phyloP scores from a whole-genome alignment of 2,329 filamentous ascomycete genomes.

The Botrytis tulipae region DNA sequence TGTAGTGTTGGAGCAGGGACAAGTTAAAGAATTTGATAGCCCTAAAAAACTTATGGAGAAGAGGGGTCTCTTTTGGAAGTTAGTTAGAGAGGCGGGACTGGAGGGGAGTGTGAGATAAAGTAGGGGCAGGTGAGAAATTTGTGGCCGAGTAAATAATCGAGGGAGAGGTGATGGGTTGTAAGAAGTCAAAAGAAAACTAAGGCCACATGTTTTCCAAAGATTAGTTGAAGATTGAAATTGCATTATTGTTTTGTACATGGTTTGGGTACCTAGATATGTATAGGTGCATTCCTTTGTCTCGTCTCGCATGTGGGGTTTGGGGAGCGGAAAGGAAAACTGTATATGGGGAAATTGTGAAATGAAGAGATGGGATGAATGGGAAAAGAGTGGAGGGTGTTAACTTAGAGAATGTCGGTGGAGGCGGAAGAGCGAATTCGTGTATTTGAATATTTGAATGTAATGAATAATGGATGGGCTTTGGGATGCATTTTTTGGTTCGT shows the following conservation, averaged over 20 bases:
- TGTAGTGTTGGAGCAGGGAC: conserved; percentile 86
- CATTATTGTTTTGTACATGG: neutral
- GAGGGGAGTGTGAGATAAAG: conserved; percentile 29
- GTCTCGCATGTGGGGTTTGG: neutral
- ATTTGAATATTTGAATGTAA: neutral
- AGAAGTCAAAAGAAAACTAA: neutral
- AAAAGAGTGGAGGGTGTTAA: neutral
- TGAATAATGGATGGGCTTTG: neutral
- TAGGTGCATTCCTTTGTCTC: neutral
- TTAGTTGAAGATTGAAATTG: conserved; percentile 5
- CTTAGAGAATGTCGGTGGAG: neutral
- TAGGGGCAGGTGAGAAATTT: neutral
- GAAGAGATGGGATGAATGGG: neutral
- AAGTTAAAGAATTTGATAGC: conserved; percentile 89
- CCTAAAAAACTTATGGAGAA: conserved; percentile 73
- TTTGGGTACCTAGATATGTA: neutral
- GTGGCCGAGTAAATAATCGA: neutral
- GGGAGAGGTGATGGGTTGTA: neutral
- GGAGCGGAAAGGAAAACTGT: neutral
- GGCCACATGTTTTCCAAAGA: neutral
- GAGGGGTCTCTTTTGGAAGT: conserved; percentile 79
- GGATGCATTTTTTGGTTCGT: neutral
- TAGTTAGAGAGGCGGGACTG: conserved; percentile 89
- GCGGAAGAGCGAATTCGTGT: neutral
- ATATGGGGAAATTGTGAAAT: neutral